These are phyloP conservation scores for Wallemia mellicola DNA, from an alignment of 1,284 basidiomycete genomes.

Conservation along the genomic window DNA sequence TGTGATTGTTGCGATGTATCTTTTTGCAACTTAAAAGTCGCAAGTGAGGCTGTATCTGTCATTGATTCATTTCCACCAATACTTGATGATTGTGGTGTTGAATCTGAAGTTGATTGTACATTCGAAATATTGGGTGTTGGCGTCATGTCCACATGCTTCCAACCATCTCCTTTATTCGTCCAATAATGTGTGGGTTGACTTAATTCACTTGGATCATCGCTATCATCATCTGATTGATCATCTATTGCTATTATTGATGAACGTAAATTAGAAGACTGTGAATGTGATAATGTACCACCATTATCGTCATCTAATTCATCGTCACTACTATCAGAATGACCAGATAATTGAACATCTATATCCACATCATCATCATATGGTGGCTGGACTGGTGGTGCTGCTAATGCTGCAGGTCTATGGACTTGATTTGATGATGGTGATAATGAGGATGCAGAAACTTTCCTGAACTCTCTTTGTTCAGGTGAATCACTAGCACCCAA, in stretches of 20 bases:
- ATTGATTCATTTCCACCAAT: not conserved
- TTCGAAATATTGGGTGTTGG: not conserved
- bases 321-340: not conserved
- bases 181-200: not conserved
- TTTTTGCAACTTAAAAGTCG: not conserved
- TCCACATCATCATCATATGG: constrained; percentile 4
- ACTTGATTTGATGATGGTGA: not conserved
- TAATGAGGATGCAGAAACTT: not conserved
- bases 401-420: too few species aligned
- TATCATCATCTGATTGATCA: not conserved
- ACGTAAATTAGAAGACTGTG: not conserved
- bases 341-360: constrained; percentile 4
- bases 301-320: not conserved
- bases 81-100: too few species aligned
- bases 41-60: not conserved
- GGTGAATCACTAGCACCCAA: too few species aligned
- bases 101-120: too few species aligned
- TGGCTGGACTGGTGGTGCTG: too few species aligned
- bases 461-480: not conserved
- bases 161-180: not conserved
- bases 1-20: too few species aligned
- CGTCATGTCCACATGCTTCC: not conserved
- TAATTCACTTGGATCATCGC: not conserved
- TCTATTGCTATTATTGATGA: not conserved
- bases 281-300: not conserved